These are phyloP conservation scores for Citrus maxima DNA, from an alignment of 345 rosid species.

Conservation along the genomic window DNA sequence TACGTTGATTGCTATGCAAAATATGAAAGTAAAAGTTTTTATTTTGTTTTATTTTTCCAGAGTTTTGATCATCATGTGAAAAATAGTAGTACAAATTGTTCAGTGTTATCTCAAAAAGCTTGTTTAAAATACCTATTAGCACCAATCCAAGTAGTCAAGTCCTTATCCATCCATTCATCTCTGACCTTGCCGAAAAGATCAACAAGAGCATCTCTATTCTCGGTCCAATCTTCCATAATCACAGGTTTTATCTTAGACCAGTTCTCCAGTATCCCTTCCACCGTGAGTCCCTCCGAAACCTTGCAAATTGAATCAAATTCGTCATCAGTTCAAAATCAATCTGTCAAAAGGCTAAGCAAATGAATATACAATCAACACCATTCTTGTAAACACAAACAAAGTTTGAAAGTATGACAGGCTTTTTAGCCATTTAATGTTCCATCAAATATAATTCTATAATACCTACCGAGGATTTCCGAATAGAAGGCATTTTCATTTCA, in stretches of 20 bases:
- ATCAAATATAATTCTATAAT: too few relatives aligned
- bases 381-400: background rate
- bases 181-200: slow-evolving; percentile 84
- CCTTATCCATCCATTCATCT: slow-evolving; percentile 85
- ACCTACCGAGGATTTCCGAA: slow-evolving; percentile 76
- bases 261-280: slow-evolving; percentile 63
- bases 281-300: slow-evolving; percentile 75
- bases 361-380: background rate
- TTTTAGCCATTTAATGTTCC: slow-evolving; percentile 7
- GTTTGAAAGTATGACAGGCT: background rate
- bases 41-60: background rate
- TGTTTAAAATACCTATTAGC: slow-evolving; percentile 68
- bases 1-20: background rate
- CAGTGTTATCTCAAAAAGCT: background rate
- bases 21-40: background rate
- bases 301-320: slow-evolving; percentile 27
- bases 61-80: background rate
- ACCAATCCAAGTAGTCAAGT: slow-evolving; percentile 78
- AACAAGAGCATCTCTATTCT: slow-evolving; percentile 58
- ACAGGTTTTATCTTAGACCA: slow-evolving; percentile 81
- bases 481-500: slow-evolving; percentile 66
- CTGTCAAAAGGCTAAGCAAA: background rate
- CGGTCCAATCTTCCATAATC: slow-evolving; percentile 80
- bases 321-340: slow-evolving; percentile 15
- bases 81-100: background rate